Evolutionary conservation across 352 stramenopile genomes (phyloP).

Genomic region (Phytophthora idaei): DNA sequence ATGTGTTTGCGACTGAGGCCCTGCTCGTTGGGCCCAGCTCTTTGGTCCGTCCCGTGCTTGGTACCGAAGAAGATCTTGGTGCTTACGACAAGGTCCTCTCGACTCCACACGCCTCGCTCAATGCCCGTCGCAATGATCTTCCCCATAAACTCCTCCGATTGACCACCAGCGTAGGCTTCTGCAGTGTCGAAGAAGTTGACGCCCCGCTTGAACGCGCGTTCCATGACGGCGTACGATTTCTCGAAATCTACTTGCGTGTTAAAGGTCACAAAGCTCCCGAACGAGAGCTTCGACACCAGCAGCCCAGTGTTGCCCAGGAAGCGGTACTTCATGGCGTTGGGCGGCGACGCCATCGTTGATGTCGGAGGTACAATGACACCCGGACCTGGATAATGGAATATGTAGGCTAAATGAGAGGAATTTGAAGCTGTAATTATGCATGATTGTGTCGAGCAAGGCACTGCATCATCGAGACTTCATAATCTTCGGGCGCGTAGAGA

Average conservation of each 20-base stretch:
- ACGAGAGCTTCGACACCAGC: conserved; percentile 54
- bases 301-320: conserved; percentile 54
- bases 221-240: conserved; percentile 58
- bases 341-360: conserved; percentile 8
- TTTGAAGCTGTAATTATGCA: neutral
- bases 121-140: conserved; percentile 53
- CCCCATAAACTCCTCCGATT: conserved; percentile 58
- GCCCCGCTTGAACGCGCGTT: conserved; percentile 52
- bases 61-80: conserved; percentile 72
- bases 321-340: conserved; percentile 50
- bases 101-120: conserved; percentile 42
- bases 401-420: neutral
- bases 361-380: neutral
- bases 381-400: neutral
- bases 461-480: conserved; percentile 10
- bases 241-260: conserved; percentile 52
- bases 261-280: conserved; percentile 56
- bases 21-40: conserved; percentile 32
- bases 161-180: conserved; percentile 51
- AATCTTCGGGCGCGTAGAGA: neutral
- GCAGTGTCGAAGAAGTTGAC: conserved; percentile 78
- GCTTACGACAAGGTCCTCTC: conserved; percentile 65
- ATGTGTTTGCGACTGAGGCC: conserved; percentile 48
- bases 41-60: conserved; percentile 19
- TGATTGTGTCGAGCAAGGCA: neutral